phyloP scores from a whole-genome alignment of 352 stramenopile species.

The Phytopythium boreale region DNA sequence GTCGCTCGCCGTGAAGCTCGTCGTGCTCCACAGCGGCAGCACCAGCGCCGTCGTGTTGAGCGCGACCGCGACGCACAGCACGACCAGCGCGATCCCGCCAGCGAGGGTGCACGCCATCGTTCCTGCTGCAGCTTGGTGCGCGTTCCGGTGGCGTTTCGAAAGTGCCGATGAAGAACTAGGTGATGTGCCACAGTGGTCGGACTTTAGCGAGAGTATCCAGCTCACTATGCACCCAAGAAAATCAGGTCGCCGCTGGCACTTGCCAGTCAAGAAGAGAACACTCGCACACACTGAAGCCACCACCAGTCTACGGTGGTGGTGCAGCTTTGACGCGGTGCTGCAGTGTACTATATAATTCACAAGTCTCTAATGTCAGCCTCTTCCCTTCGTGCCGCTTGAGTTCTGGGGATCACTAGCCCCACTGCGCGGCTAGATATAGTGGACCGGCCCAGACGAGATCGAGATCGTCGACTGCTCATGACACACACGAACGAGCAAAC shows the following conservation, averaged over 20 bases:
- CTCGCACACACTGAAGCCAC: too few relatives aligned
- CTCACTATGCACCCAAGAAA: not conserved
- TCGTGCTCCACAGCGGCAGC: slow-evolving; percentile 75
- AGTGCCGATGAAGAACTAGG: not conserved
- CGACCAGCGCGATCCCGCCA: not conserved
- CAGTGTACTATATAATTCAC: not conserved
- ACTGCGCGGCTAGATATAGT: not conserved
- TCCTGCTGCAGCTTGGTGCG: not conserved
- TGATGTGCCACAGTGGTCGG: not conserved
- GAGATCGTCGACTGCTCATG: not conserved
- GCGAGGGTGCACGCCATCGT: slow-evolving; percentile 6
- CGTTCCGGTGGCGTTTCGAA: not conserved
- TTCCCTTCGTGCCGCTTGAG: not conserved
- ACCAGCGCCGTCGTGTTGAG: slow-evolving; percentile 36
- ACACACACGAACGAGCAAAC: not conserved
- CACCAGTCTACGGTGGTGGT: too few relatives aligned
- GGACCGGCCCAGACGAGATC: not conserved
- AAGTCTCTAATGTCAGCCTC: not conserved
- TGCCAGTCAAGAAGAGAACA: too few relatives aligned
- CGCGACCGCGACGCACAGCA: slow-evolving; percentile 3
- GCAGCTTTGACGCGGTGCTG: too few relatives aligned
- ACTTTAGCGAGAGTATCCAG: slow-evolving; percentile 1
- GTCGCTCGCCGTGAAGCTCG: slow-evolving; percentile 38
- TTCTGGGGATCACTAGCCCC: not conserved
- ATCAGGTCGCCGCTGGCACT: too few relatives aligned